Conservation (phyloP, 345 rosid genomes). For the Trapa incisa region DNA sequence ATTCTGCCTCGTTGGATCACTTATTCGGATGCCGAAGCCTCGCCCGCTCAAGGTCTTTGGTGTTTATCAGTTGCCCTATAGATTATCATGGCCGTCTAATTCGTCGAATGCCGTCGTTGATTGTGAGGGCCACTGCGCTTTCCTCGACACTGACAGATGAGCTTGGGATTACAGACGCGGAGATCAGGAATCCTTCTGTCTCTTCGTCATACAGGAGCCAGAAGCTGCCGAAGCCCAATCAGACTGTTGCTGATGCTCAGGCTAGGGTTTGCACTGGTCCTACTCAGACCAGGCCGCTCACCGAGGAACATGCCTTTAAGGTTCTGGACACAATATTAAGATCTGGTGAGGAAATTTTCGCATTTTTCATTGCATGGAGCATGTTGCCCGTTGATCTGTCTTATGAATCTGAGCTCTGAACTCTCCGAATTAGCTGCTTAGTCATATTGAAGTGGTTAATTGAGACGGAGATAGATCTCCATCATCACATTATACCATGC, state of each 20-base stretch:
- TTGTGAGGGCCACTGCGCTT: constrained; percentile 20
- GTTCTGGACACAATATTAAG: constrained; percentile 62
- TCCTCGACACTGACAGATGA: constrained; percentile 44
- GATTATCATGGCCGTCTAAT: constrained; percentile 10
- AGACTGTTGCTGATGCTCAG: constrained; percentile 82
- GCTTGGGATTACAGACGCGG: constrained; percentile 51
- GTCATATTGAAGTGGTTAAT: background rate
- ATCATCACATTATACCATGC: too few species aligned
- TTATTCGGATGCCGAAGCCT: constrained; percentile 14
- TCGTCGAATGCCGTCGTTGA: constrained; percentile 17
- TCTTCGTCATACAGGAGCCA: constrained; percentile 64
- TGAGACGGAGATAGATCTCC: background rate
- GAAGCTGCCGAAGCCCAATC: constrained; percentile 56
- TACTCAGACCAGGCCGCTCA: constrained; percentile 67
- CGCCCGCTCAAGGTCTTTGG: constrained; percentile 6
- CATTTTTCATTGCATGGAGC: background rate
- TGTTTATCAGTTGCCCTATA: constrained; percentile 18
- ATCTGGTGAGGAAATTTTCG: constrained; percentile 35
- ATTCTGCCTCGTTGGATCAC: constrained; percentile 18
- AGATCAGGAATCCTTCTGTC: constrained; percentile 49
- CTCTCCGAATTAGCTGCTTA: background rate
- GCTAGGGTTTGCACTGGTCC: constrained; percentile 98
- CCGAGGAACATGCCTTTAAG: constrained; percentile 59
- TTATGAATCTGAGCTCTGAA: background rate
- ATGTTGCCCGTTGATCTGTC: background rate